phyloP scores from a whole-genome alignment of 2,329 filamentous ascomycete genomes.

The Trichoderma sp. region DNA sequence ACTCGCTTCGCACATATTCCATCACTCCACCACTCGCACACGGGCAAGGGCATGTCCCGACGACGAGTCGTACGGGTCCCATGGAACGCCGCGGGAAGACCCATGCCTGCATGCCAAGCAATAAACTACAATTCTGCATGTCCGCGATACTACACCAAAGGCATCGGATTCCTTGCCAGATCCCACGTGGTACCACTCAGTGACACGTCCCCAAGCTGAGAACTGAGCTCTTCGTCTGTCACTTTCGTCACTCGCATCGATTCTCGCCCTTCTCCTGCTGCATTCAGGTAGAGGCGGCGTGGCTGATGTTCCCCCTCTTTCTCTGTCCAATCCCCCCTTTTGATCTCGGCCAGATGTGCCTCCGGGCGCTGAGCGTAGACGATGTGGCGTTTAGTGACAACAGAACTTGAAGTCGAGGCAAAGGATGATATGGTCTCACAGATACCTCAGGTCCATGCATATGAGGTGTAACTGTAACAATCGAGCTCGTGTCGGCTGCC shows the following conservation, averaged over 20 bases:
- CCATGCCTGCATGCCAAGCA: background rate
- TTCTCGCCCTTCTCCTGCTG: background rate
- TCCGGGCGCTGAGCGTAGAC: background rate
- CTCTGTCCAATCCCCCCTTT: too few species aligned
- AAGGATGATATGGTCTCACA: too few species aligned
- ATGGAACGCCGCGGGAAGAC: background rate
- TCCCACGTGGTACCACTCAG: slow-evolving; percentile 3
- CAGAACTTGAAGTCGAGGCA: background rate
- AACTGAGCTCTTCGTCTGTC: background rate
- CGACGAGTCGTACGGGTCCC: background rate
- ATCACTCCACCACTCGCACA: background rate
- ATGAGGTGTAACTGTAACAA: background rate
- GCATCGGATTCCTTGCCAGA: slow-evolving; percentile 4
- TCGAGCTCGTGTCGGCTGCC: background rate
- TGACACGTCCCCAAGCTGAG: background rate
- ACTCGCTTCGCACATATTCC: too few species aligned
- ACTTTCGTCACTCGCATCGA: too few species aligned
- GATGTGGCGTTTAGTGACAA: background rate
- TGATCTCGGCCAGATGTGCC: too few species aligned
- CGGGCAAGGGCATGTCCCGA: background rate
- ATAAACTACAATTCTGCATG: slow-evolving; percentile 6
- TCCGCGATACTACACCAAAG: background rate
- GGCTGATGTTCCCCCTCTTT: too few species aligned
- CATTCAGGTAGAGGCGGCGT: background rate
- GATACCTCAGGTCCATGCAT: background rate